Conservation (phyloP, 345 rosid genomes). For the Linum tenue region DNA sequence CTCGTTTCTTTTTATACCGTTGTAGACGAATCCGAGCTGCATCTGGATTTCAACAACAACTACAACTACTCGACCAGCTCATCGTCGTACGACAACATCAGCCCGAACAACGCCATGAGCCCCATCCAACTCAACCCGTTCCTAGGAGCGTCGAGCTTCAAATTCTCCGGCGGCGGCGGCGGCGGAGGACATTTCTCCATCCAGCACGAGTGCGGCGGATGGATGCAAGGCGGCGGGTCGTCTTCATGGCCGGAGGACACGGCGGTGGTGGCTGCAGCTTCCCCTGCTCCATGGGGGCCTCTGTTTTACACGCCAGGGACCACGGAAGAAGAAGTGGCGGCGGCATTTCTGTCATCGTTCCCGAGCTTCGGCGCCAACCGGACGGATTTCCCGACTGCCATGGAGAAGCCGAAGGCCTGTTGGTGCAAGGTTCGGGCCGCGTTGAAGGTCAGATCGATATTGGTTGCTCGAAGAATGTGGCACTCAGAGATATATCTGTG, state of each 20-base stretch:
- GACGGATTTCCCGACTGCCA: background rate
- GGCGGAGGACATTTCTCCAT: background rate
- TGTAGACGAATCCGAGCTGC: background rate
- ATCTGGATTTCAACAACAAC: background rate
- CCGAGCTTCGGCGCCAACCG: background rate
- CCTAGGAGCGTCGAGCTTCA: slow-evolving; percentile 18
- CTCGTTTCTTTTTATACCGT: background rate
- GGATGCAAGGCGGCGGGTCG: background rate
- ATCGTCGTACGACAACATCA: background rate
- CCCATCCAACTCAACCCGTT: background rate
- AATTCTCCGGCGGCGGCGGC: slow-evolving; percentile 2
- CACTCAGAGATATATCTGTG: too few relatives aligned
- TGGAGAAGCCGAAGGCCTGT: background rate
- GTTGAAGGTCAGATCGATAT: background rate
- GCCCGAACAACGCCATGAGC: background rate
- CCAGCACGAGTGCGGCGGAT: background rate
- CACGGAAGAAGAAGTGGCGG: background rate
- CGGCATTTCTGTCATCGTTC: background rate
- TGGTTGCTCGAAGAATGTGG: too few relatives aligned
- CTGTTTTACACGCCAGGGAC: background rate
- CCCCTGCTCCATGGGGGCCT: background rate
- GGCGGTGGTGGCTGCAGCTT: background rate
- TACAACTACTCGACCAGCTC: background rate
- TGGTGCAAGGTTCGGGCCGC: background rate
- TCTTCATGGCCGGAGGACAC: slow-evolving; percentile 4